These are phyloP conservation scores for Durotheca rogersii DNA, from an alignment of 495 filamentous ascomycete genomes.

Conservation along the genomic window DNA sequence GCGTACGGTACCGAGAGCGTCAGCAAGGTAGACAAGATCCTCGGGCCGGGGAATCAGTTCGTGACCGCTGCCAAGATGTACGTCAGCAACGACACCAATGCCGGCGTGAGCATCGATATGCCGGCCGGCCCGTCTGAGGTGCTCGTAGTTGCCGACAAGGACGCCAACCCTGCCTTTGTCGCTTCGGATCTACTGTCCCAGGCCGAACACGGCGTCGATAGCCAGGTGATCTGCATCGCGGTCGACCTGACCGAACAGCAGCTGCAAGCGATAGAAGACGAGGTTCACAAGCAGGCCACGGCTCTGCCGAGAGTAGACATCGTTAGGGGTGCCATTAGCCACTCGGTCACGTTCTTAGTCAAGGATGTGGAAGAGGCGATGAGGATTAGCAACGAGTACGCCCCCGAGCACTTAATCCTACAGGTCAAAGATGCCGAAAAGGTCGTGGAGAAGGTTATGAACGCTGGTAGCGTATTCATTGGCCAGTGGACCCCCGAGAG, in stretches of 20 bases:
- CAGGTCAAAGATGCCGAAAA: conserved; percentile 74
- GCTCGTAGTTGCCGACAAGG: conserved; percentile 88
- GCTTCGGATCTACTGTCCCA: conserved; percentile 92
- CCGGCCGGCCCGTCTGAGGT: conserved; percentile 96
- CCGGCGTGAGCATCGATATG: conserved; percentile 96
- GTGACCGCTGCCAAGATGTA: conserved; percentile 98
- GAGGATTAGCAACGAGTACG: conserved; percentile 85
- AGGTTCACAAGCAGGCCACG: conserved; percentile 86
- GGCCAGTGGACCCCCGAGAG: conserved; percentile 95
- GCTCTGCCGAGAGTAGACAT: conserved; percentile 88
- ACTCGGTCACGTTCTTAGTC: conserved; percentile 87
- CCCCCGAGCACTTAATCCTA: conserved; percentile 96
- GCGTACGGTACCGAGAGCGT: conserved; percentile 82
- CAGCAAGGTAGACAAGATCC: conserved; percentile 97
- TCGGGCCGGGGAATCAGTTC: conserved; percentile 97
- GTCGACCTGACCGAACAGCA: conserved; percentile 72
- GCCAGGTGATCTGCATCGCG: conserved; percentile 90
- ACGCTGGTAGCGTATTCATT: conserved; percentile 93
- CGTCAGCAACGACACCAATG: conserved; percentile 93
- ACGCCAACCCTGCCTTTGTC: conserved; percentile 90
- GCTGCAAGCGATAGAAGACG: conserved; percentile 80
- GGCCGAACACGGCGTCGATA: conserved; percentile 94
- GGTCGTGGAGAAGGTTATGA: conserved; percentile 76
- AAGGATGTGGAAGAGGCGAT: conserved; percentile 80
- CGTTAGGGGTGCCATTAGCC: conserved; percentile 83